Percentiles rank a stretch among this genome's conserved stretches.
Evolutionary conservation across 225 moss, liverwort and hornwort species (phyloP).

Genomic region (Asterella californica): DNA sequence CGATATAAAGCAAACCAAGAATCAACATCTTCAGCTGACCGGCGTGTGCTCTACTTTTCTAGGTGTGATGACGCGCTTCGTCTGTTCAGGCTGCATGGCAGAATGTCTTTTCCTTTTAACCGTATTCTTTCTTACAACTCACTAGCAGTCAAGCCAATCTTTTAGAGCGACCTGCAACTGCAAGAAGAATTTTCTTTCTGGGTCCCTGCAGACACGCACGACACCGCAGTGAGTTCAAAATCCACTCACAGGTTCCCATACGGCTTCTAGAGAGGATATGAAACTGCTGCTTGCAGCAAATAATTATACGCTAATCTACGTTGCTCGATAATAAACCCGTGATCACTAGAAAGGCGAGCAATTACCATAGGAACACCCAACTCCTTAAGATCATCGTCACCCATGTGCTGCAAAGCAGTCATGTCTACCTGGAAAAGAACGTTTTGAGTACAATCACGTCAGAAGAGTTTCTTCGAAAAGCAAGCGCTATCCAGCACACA

Average conservation of each 20-base stretch:
- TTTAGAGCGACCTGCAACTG: constrained; percentile 59
- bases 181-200: constrained; percentile 89
- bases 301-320: neutral
- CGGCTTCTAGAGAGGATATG: neutral
- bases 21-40: constrained; percentile 5
- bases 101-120: neutral
- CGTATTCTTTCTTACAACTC: constrained; percentile 18
- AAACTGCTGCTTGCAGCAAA: neutral
- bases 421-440: constrained; percentile 63
- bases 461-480: neutral
- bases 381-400: constrained; percentile 89
- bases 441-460: neutral
- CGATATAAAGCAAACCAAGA: constrained; percentile 11
- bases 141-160: neutral
- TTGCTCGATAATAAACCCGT: neutral
- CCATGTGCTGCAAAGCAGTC: constrained; percentile 83
- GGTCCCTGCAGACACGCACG: constrained; percentile 56
- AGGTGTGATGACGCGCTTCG: neutral
- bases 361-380: constrained; percentile 89
- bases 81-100: neutral
- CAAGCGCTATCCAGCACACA: neutral
- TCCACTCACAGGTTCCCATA: neutral
- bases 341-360: neutral
- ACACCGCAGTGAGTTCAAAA: neutral
- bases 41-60: constrained; percentile 6